These are phyloP conservation scores for Casuarina equisetifolia DNA, from an alignment of 306 rosid species.

Conservation along the genomic window DNA sequence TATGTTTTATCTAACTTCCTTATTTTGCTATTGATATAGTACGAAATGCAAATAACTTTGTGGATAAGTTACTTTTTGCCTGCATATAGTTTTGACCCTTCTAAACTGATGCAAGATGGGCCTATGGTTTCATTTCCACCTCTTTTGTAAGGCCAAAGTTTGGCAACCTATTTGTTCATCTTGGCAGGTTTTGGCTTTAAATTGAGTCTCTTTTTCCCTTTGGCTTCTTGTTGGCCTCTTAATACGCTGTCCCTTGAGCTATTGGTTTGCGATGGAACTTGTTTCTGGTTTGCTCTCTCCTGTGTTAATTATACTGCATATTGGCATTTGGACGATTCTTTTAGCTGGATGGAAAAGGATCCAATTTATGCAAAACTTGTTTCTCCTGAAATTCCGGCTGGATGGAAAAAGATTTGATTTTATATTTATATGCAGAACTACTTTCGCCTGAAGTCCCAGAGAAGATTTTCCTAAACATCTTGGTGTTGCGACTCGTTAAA, in stretches of 20 bases:
- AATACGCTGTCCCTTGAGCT: background rate
- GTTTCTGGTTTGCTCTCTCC: background rate
- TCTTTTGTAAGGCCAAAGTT: background rate
- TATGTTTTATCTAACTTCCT: conserved; percentile 13
- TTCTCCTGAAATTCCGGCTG: too few relatives aligned
- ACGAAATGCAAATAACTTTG: background rate
- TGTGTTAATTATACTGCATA: background rate
- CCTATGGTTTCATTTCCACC: background rate
- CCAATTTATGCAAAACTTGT: background rate
- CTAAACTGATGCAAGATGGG: background rate
- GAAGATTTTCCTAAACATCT: background rate
- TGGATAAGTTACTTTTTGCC: background rate
- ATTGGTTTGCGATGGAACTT: background rate
- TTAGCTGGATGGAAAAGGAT: background rate
- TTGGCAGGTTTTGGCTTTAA: background rate
- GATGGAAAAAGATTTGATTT: background rate
- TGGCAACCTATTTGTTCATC: background rate
- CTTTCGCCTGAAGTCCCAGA: too few relatives aligned
- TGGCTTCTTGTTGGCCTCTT: background rate
- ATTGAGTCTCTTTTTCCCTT: background rate
- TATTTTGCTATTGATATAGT: conserved; percentile 19
- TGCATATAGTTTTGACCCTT: background rate
- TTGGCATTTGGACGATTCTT: background rate
- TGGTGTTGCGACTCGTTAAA: background rate
- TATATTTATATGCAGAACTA: background rate